phyloP scores from a whole-genome alignment of 441 rosid species.

The Populus hybrid region DNA sequence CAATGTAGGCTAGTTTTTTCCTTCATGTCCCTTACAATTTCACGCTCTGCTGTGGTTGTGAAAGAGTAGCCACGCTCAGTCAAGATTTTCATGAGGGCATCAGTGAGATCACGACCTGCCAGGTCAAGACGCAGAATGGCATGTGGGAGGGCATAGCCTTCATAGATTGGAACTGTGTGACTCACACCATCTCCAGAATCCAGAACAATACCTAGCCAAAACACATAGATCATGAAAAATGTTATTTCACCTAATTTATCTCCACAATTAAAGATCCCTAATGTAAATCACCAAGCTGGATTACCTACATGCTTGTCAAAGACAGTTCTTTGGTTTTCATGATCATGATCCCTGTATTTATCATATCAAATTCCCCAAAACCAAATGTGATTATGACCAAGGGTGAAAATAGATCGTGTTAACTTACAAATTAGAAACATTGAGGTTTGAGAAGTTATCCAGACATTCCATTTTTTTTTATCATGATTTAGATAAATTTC shows the following conservation, averaged over 20 bases:
- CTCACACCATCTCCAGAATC: too few species aligned
- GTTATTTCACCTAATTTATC: not conserved
- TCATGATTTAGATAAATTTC: not conserved
- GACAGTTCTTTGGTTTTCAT: not conserved
- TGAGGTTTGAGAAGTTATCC: not conserved
- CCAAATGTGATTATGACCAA: not conserved
- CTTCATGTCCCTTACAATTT: conserved; percentile 73
- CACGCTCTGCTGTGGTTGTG: conserved; percentile 69
- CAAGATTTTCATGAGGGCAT: conserved; percentile 63
- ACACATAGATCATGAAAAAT: conserved; percentile 2
- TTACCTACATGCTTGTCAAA: not conserved
- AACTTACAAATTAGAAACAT: not conserved
- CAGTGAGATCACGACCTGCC: conserved; percentile 77
- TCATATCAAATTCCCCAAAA: not conserved
- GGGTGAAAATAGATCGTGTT: not conserved
- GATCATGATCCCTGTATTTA: not conserved
- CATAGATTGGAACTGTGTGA: too few species aligned
- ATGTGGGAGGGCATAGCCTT: too few species aligned
- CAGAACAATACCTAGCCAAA: conserved; percentile 33
- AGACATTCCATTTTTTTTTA: not conserved
- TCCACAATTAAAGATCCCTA: not conserved
- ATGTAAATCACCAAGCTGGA: not conserved
- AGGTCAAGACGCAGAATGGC: conserved; percentile 71
- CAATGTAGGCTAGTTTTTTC: conserved; percentile 68
- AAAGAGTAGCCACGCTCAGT: conserved; percentile 71